These are phyloP conservation scores for Ophiostoma himal-ulmi DNA, from an alignment of 2,329 filamentous ascomycete genomes.

Conservation along the genomic window DNA sequence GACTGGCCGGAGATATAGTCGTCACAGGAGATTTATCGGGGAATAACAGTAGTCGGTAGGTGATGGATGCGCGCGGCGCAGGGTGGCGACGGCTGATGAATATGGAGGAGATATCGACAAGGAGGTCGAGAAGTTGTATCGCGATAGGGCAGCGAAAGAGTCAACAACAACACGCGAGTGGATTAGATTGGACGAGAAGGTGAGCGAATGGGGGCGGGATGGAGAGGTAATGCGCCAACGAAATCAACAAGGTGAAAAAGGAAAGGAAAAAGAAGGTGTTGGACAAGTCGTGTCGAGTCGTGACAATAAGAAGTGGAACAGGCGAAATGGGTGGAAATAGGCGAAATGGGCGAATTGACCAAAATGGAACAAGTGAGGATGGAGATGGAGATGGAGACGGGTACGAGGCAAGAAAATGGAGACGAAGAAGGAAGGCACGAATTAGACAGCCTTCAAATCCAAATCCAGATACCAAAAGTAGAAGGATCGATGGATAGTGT, in stretches of 20 bases:
- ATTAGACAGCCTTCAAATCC: neutral
- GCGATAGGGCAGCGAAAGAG: neutral
- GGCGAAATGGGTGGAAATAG: neutral
- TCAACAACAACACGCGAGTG: slow-evolving; percentile 1
- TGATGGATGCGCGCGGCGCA: slow-evolving; percentile 1
- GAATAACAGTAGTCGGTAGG: neutral
- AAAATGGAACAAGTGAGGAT: slow-evolving; percentile 13
- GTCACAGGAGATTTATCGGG: neutral
- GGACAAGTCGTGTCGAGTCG: neutral
- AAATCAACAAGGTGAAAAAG: neutral
- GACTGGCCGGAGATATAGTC: neutral
- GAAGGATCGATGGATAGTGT: neutral
- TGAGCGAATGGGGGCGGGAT: neutral
- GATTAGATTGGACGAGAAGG: neutral
- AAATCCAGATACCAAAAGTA: neutral
- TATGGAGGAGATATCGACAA: neutral
- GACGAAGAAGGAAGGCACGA: neutral
- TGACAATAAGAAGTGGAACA: neutral
- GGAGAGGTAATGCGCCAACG: slow-evolving; percentile 3
- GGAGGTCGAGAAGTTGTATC: neutral
- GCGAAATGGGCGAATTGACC: neutral
- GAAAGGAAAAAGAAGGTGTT: neutral
- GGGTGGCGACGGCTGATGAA: neutral
- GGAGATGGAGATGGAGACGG: neutral
- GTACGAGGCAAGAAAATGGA: neutral